Percentiles rank a stretch among this genome's conserved stretches.
Conservation (phyloP, 106 monocot species). For the Dioscorea alata region DNA sequence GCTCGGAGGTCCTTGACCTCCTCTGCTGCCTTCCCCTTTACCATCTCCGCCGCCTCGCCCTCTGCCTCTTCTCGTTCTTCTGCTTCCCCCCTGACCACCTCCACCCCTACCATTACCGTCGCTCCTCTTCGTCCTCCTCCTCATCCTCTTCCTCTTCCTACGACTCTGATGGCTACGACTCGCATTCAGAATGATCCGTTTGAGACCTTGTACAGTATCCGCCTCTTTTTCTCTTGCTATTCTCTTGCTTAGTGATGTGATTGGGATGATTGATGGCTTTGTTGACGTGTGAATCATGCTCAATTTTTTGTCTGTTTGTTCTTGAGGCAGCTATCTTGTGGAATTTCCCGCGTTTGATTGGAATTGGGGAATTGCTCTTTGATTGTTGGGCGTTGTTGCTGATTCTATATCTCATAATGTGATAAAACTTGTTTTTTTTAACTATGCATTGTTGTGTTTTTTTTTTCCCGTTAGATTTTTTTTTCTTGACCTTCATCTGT, state of each 20-base stretch:
- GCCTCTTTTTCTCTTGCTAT: background rate
- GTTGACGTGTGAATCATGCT: no score
- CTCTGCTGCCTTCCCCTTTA: slow-evolving; percentile 43
- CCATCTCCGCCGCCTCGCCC: slow-evolving; percentile 47
- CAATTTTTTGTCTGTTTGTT: no score
- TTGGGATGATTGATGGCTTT: no score
- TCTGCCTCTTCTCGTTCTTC: slow-evolving; percentile 51
- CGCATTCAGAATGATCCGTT: slow-evolving; percentile 31
- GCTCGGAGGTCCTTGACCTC: slow-evolving; percentile 38
- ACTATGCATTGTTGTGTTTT: no score
- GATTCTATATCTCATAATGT: no score
- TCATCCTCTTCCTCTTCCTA: slow-evolving; percentile 14
- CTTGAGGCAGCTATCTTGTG: no score
- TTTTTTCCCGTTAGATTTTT: no score
- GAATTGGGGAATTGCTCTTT: no score
- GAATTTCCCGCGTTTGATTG: no score
- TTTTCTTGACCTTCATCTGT: no score
- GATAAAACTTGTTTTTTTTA: no score
- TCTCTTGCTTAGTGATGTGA: background rate
- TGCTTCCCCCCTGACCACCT: slow-evolving; percentile 23
- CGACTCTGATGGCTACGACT: slow-evolving; percentile 17
- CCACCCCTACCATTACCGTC: background rate
- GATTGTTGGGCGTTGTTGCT: no score
- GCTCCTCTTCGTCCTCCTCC: slow-evolving; percentile 14
- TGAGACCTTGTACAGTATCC: background rate